Evolutionary conservation across 805 yeast genomes (phyloP).

Genomic region (Ogataea nitratoaversa): DNA sequence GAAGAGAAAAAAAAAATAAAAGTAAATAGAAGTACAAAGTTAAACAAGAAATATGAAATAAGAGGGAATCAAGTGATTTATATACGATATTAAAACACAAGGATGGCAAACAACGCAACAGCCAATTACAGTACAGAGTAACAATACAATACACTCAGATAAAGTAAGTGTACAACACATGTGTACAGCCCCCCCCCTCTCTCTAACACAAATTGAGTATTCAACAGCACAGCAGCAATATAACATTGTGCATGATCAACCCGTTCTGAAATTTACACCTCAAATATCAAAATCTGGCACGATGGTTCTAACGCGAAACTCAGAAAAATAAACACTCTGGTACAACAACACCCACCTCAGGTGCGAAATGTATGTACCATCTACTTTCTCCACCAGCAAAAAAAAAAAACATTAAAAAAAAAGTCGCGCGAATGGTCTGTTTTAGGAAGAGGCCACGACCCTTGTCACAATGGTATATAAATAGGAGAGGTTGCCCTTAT

Average conservation of each 20-base stretch:
- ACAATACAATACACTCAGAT: not conserved
- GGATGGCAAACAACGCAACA: not conserved
- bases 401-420: not conserved
- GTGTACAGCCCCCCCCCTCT: too few relatives aligned
- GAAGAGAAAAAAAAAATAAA: not conserved
- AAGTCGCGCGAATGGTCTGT: constrained; percentile 7
- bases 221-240: too few relatives aligned
- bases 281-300: constrained; percentile 18
- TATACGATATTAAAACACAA: not conserved
- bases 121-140: not conserved
- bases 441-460: not conserved
- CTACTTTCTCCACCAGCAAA: not conserved
- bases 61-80: not conserved
- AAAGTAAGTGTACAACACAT: too few relatives aligned
- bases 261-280: constrained; percentile 17
- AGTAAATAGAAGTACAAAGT: not conserved
- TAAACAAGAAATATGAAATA: not conserved
- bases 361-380: constrained; percentile 16
- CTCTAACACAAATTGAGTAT: too few relatives aligned
- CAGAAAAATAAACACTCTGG: constrained; percentile 8
- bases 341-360: constrained; percentile 4
- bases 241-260: too few relatives aligned
- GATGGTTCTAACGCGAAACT: constrained; percentile 18
- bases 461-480: too few relatives aligned
- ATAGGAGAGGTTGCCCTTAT: too few relatives aligned